A percentile compares a stretch with the other conserved stretches of the same genome.
phyloP scores from a whole-genome alignment of 768 basidiomycete genomes.

The Pleurotus tuber-regium region DNA sequence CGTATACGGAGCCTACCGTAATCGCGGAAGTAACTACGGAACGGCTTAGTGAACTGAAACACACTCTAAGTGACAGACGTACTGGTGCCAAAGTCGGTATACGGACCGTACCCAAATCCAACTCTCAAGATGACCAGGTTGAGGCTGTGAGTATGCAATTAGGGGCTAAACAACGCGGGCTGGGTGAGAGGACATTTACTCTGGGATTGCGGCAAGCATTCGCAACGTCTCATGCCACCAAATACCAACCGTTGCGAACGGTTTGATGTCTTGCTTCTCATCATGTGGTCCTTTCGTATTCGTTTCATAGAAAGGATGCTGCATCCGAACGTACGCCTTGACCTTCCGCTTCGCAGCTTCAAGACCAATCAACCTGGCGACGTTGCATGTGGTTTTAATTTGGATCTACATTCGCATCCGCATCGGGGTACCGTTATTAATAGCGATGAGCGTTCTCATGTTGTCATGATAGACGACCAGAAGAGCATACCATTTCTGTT shows the following conservation, averaged over 20 bases:
- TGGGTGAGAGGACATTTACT: slow-evolving; percentile 43
- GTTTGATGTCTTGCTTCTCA: slow-evolving; percentile 76
- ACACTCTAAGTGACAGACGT: slow-evolving; percentile 24
- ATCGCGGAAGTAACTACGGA: slow-evolving; percentile 63
- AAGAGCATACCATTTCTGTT: slow-evolving; percentile 64
- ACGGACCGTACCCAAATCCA: slow-evolving; percentile 80
- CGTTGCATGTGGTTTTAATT: slow-evolving; percentile 69
- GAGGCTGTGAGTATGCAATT: slow-evolving; percentile 41
- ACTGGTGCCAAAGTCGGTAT: slow-evolving; percentile 70
- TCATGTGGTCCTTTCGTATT: slow-evolving; percentile 60
- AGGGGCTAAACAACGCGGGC: slow-evolving; percentile 14
- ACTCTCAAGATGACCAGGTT: slow-evolving; percentile 78
- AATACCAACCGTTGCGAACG: slow-evolving; percentile 62
- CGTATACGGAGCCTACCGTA: slow-evolving; percentile 77
- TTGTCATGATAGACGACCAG: too few relatives aligned
- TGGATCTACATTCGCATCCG: slow-evolving; percentile 70
- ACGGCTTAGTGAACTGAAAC: slow-evolving; percentile 11
- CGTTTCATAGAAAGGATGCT: slow-evolving; percentile 78
- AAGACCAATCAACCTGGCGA: slow-evolving; percentile 64
- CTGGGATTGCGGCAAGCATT: slow-evolving; percentile 67
- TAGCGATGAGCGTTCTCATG: too few relatives aligned
- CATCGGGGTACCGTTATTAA: slow-evolving; percentile 8
- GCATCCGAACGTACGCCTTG: slow-evolving; percentile 75
- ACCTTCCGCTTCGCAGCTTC: slow-evolving; percentile 82
- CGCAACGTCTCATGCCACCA: slow-evolving; percentile 92